Evolutionary conservation across 2,329 filamentous ascomycete genomes (phyloP), one percentile per base, ranked within the genome.

Genomic region (Exophiala oligosperma): DNA sequence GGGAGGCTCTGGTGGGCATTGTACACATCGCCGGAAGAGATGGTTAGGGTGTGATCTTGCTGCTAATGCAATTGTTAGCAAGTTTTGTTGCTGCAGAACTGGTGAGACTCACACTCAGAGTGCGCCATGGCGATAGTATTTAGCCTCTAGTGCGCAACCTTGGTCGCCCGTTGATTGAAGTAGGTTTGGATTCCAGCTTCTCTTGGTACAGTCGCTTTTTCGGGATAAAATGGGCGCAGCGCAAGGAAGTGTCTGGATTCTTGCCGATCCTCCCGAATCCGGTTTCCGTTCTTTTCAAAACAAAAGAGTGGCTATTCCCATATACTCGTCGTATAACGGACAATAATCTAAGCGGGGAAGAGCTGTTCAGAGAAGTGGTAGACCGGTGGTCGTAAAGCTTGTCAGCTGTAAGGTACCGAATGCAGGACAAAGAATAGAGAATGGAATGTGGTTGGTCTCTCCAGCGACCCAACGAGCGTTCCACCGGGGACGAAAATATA

Each of bases 11-110:
- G 73, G 64, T 8, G 79, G 77, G 70, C 87, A 89, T 65, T 78
- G 69, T 50, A 86, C 76, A 70, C 87, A 89, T 67, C 84, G 79
- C 66, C 80, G 79, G 71, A 85, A 83, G 53, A 85, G 70, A 53
- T 64, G 68, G 49, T 72, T 74, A 8, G 40, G 21, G 28, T 48
- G 41, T 40, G 59, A 73, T 64, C 56, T 73, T 70, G 60, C 70
- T 65, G 32, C 49, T 55, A 56, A 32, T 11, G 41, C 12, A 28
- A 11, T 9, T 29, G 21, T 59, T 47, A 59, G 52, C 51, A 49
- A 4, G 12, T 41, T 32, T 35, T 23, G 8, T 14, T 17, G 14
- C 12, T 26, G 24, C 40, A 21, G 21, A 32, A 12, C 1, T 8
- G 8, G 40, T n/a, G 17, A 23, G 17, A 26, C 54, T 40, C 57